A percentile compares a stretch with the other conserved stretches of the same genome.
phyloP scores from a whole-genome alignment of 164 flowering plant genomes.

The Magnolia officinalis region DNA sequence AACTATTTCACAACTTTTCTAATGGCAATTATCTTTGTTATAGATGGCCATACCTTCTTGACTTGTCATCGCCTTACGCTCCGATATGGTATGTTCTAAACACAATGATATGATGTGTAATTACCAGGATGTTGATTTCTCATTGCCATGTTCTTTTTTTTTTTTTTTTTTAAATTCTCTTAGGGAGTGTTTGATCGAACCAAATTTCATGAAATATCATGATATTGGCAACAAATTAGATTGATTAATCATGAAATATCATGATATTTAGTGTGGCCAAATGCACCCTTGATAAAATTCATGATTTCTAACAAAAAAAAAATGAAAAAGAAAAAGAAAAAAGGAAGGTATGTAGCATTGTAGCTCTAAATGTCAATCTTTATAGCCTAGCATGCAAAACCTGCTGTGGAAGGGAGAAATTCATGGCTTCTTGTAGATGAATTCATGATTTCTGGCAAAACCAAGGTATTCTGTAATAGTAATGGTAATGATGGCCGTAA shows the following conservation, averaged over 20 bases:
- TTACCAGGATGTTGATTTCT: not conserved
- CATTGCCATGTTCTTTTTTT: not conserved
- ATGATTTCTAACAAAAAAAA: too few species aligned
- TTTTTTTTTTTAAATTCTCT: not conserved
- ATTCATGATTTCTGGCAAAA: too few species aligned
- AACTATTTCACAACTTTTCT: constrained; percentile 31
- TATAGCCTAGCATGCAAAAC: too few species aligned
- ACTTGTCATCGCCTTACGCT: constrained; percentile 54
- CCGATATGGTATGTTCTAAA: constrained; percentile 42
- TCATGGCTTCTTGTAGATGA: too few species aligned
- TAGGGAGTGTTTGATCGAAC: not conserved
- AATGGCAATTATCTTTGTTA: constrained; percentile 1
- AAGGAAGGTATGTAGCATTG: not conserved
- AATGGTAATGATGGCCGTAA: too few species aligned
- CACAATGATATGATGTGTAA: not conserved
- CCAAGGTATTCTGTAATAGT: too few species aligned
- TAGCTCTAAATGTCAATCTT: too few species aligned
- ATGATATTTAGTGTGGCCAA: not conserved
- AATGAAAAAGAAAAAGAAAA: too few species aligned
- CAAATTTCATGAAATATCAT: not conserved
- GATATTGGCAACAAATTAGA: not conserved
- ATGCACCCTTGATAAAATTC: too few species aligned
- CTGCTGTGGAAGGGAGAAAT: too few species aligned
- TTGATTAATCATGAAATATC: not conserved
- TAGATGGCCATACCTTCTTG: constrained; percentile 73